Evolutionary conservation across 371 early-diverging fungal genomes (phyloP).

Genomic region (Mortierella sp.): DNA sequence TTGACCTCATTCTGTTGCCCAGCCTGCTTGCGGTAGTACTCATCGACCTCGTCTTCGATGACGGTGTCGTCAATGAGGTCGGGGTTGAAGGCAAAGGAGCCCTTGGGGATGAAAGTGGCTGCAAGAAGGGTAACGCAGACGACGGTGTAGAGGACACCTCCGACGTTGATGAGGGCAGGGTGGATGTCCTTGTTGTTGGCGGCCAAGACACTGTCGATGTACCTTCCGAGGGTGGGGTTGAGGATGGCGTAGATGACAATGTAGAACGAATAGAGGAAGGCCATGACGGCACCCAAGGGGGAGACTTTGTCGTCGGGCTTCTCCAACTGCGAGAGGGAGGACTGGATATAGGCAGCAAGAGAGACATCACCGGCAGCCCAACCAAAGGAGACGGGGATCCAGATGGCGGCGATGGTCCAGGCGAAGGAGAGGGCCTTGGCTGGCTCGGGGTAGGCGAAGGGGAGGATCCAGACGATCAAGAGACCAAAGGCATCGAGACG

Average conservation of each 20-base stretch:
- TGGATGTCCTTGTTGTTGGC: slow-evolving; percentile 28
- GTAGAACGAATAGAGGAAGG: slow-evolving; percentile 63
- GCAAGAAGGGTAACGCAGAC: slow-evolving; percentile 56
- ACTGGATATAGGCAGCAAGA: slow-evolving; percentile 65
- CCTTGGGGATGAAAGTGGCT: slow-evolving; percentile 63
- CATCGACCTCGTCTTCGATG: slow-evolving; percentile 32
- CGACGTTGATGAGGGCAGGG: slow-evolving; percentile 50
- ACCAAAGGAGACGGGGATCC: slow-evolving; percentile 63
- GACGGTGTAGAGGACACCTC: slow-evolving; percentile 59
- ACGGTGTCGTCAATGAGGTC: slow-evolving; percentile 43
- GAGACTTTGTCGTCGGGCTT: slow-evolving; percentile 58
- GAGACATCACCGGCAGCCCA: slow-evolving; percentile 71
- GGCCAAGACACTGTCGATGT: slow-evolving; percentile 30
- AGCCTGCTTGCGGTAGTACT: slow-evolving; percentile 4
- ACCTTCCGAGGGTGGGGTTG: slow-evolving; percentile 55
- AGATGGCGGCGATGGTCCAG: slow-evolving; percentile 62
- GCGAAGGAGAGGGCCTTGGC: slow-evolving; percentile 38
- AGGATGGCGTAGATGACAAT: slow-evolving; percentile 60
- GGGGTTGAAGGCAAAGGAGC: slow-evolving; percentile 64
- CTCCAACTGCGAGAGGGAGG: slow-evolving; percentile 54
- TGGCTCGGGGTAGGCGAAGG: slow-evolving; percentile 30
- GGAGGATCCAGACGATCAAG: slow-evolving; percentile 60
- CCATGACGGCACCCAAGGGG: slow-evolving; percentile 65
- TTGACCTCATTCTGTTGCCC: slow-evolving; percentile 28
- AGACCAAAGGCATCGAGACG: slow-evolving; percentile 63